Base-by-base conservation (phyloP, 1,284 basidiomycete genomes). In the Marasmius oreades region DNA sequence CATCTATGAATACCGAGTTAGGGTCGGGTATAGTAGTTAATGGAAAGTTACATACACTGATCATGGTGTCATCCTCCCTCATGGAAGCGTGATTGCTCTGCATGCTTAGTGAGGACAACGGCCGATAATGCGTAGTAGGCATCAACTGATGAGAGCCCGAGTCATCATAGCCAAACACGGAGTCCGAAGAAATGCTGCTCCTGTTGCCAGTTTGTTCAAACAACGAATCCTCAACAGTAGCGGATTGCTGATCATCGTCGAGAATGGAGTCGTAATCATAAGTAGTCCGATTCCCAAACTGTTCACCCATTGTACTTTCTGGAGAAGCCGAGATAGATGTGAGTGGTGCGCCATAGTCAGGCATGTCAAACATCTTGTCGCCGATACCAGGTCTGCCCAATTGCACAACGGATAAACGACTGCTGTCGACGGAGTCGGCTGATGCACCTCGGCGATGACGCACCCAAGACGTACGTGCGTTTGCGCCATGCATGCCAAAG, bases 341-440 rank as follows among this genome's bases (percentile, higher is more conserved):
- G 26, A 92, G 75, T 0, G 86, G 81, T 55, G 81, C 77, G 3
- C 79, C 80, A 43, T 76, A 77, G 48, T 86, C 51, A n/a, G 73
- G 73, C 18, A 75, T 80, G 28, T 88, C 83, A 64, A 94, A 92
- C 92, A 94, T 93, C 76, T 93, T 91, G 66, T 93, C 92, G 0
- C 92, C 91, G 2, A 94, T 70, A 1, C 86, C 90, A 1, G 92
- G 92, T 20, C 92, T 79, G 2, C 77, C 84, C 3, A 90, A 67
- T 10, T 79, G 76, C 59, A 75, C 70, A 2, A 73, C 77, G 2
- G 86, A 55, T 18, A 55, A 86, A 60, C 80, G 80, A 53, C 85
- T 82, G 56, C 89, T 92, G 62, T 77, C 70, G 34, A 80, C 67
- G 0, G 89, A 92, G 59, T 90, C 89, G 2, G 77, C 65, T 0